Conservation (phyloP, 2,329 filamentous ascomycete species). For the Thermoascus crustaceus region DNA sequence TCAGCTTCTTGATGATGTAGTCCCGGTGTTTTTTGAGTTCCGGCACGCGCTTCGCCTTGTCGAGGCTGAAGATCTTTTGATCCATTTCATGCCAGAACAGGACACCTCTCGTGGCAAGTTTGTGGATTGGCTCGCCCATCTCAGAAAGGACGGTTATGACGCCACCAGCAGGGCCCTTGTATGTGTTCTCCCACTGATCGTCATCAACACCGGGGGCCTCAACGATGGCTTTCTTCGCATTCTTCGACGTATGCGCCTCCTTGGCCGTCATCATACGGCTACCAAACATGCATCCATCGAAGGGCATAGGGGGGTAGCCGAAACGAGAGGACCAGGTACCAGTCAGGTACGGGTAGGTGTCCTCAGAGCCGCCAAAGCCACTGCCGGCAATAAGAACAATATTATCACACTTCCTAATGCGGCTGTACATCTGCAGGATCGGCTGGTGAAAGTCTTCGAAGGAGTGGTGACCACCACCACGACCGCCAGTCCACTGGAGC, state of each 20-base stretch:
- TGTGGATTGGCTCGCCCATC: slow-evolving; percentile 99
- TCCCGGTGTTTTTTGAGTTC: slow-evolving; percentile 82
- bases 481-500: slow-evolving; percentile 89
- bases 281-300: slow-evolving; percentile 83
- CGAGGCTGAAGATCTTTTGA: slow-evolving; percentile 90
- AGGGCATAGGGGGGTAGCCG: slow-evolving; percentile 87
- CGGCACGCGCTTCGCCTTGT: slow-evolving; percentile 84
- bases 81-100: slow-evolving; percentile 99
- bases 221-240: slow-evolving; percentile 82
- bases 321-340: slow-evolving; percentile 81
- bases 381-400: slow-evolving; percentile 83
- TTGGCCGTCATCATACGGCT: slow-evolving; percentile 93
- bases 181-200: slow-evolving; percentile 81
- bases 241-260: slow-evolving; percentile 79
- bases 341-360: slow-evolving; percentile 87
- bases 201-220: slow-evolving; percentile 79
- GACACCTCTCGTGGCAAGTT: slow-evolving; percentile 92
- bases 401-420: slow-evolving; percentile 77
- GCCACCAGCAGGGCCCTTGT: slow-evolving; percentile 83
- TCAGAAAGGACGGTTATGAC: slow-evolving; percentile 95
- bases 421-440: slow-evolving; percentile 81
- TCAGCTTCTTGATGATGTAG: slow-evolving; percentile 91
- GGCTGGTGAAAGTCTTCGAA: slow-evolving; percentile 94
- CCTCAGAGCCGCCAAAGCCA: slow-evolving; percentile 82
- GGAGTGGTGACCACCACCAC: slow-evolving; percentile 89